Conservation (phyloP, 2,329 filamentous ascomycete genomes). For the Trichoderma koningiopsis region DNA sequence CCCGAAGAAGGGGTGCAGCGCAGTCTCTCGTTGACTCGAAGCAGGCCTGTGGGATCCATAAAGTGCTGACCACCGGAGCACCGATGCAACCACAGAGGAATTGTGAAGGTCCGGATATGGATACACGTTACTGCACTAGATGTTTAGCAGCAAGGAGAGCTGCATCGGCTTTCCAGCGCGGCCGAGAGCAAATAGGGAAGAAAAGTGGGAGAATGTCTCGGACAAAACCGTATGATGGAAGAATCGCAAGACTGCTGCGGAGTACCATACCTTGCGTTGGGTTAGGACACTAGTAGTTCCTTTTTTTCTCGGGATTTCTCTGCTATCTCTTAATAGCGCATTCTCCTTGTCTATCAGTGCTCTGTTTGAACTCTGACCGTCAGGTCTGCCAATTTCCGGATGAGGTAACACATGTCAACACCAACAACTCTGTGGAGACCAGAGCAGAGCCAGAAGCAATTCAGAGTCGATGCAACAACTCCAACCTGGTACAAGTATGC, state of each 20-base stretch:
- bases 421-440: not conserved
- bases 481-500: not conserved
- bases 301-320: not conserved
- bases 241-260: slow-evolving; percentile 2
- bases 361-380: not conserved
- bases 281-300: not conserved
- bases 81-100: slow-evolving; percentile 3
- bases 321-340: not conserved
- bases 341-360: not conserved
- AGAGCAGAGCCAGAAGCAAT: not conserved
- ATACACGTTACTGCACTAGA: not conserved
- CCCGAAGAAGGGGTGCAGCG: not conserved
- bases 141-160: not conserved
- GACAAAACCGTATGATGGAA: slow-evolving; percentile 8
- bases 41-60: not conserved
- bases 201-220: slow-evolving; percentile 21
- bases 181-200: not conserved
- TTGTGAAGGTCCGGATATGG: not conserved
- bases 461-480: not conserved
- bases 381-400: not conserved
- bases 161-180: not conserved
- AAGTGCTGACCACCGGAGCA: slow-evolving; percentile 8
- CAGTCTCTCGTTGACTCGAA: not conserved
- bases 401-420: not conserved
- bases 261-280: not conserved